Evolutionary conservation across 768 basidiomycete genomes (phyloP), one percentile per base, ranked within the genome.

Genomic region (Boletus insuetus): DNA sequence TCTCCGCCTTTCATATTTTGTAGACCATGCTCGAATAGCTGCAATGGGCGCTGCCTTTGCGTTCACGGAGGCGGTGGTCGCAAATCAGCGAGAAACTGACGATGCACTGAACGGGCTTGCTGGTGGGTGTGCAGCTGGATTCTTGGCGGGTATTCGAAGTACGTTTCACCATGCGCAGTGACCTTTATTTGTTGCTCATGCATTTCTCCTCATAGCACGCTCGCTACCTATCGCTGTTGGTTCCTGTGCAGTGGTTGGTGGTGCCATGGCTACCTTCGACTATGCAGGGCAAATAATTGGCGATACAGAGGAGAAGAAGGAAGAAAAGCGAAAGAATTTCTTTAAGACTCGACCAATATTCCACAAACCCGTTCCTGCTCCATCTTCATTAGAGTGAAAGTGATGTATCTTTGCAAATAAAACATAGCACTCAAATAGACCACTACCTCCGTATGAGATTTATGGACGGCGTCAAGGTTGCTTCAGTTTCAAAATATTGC

Each of bases 121-220:
- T 49, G 94, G 90, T 51, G 94, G 89, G 53, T 96, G 94, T 74
- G 94, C 94, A 46, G 94, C 94, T 49, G 94, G 94, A 44, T 93
- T 96, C 74, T 74, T 96, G 58, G 91, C 91, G 31, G 94, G 94
- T 50, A 73, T 95, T 53, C 81, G 91, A 77, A 81, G 91, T 93
- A 64, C 39, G 82, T 53, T 46, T 38, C 12, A 22, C 41, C 4
- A 22, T 32, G 48, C 51, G 47, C 17, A 42, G 43, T 42, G 50
- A 32, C 14, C 29, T 32, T 20, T 39, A 20, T 52, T 35, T 46
- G 56, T 49, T 51, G 24, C 59, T 67, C 34, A 70, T 54, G 4
- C 38, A 50, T 34, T 24, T 14, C 14, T n/a, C 51, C 10, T 41
- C 40, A 50, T 60, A 95, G 93, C 84, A 50, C 87, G 89, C 56